Conservation (phyloP, 1,139 yeast species). For the Candida gigantensis region DNA sequence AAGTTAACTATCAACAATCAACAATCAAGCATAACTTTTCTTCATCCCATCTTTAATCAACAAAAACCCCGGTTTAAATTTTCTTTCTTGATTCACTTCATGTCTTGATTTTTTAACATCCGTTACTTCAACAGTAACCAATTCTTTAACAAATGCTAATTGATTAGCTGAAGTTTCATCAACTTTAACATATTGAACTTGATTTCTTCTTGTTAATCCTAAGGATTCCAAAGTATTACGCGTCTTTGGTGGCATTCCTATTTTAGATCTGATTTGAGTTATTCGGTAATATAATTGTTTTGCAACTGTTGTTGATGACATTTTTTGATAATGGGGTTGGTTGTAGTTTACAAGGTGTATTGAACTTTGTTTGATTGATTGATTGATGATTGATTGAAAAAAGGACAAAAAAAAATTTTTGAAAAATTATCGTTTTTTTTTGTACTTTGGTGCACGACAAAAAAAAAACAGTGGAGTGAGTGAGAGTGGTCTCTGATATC, state of each 20-base stretch:
- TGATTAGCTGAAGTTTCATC: conserved; percentile 84
- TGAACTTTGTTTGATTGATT: too few species aligned
- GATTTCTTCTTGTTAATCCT: conserved; percentile 77
- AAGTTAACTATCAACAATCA: too few species aligned
- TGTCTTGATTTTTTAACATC: conserved; percentile 49
- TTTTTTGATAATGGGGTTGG: not conserved
- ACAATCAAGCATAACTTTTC: conserved; percentile 8
- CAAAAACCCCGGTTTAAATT: conserved; percentile 62
- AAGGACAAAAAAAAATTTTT: not conserved
- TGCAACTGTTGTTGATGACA: conserved; percentile 6
- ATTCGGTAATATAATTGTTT: conserved; percentile 51
- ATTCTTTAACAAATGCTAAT: conserved; percentile 79
- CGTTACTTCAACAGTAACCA: conserved; percentile 81
- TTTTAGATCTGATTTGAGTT: conserved; percentile 76
- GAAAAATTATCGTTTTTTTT: not conserved
- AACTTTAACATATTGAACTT: conserved; percentile 70
- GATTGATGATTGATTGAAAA: not conserved
- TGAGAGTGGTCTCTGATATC: too few species aligned
- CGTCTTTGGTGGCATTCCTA: conserved; percentile 75
- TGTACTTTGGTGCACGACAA: not conserved
- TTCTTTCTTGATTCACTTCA: conserved; percentile 60
- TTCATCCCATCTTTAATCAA: conserved; percentile 20
- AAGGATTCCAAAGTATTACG: conserved; percentile 68
- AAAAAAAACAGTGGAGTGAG: too few species aligned
- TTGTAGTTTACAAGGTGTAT: too few species aligned